These are phyloP conservation scores for Debaryomyces castellii DNA, from an alignment of 805 yeast genomes.

Conservation along the genomic window DNA sequence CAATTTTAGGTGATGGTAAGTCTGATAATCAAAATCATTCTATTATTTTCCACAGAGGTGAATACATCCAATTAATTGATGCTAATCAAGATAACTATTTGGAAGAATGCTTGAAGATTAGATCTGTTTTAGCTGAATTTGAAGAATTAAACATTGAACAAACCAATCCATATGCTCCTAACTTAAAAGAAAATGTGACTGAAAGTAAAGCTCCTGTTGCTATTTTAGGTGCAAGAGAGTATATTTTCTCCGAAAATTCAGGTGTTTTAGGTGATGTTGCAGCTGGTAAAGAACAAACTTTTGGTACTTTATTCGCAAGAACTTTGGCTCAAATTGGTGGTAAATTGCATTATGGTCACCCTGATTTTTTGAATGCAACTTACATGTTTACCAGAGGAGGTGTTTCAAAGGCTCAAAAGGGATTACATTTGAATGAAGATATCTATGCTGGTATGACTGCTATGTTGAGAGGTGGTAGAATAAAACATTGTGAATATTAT, in stretches of 20 bases:
- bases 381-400: conserved; percentile 88
- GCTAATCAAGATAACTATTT: conserved; percentile 83
- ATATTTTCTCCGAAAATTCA: conserved; percentile 77
- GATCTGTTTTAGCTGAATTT: conserved; percentile 74
- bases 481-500: conserved; percentile 77
- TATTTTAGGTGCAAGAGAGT: conserved; percentile 80
- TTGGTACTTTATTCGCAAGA: conserved; percentile 81
- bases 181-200: conserved; percentile 54
- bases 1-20: conserved; percentile 83
- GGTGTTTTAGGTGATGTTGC: conserved; percentile 85
- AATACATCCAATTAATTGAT: conserved; percentile 76
- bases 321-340: conserved; percentile 82
- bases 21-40: conserved; percentile 83
- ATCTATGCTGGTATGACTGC: conserved; percentile 87
- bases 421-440: conserved; percentile 80
- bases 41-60: conserved; percentile 73
- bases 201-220: conserved; percentile 62
- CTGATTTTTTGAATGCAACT: conserved; percentile 72
- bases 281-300: conserved; percentile 86
- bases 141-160: conserved; percentile 63
- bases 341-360: conserved; percentile 84
- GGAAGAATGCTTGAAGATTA: conserved; percentile 78
- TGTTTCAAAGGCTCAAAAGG: conserved; percentile 81
- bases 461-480: conserved; percentile 74
- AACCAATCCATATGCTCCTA: conserved; percentile 80